These are phyloP conservation scores for Colletotrichum camelliae DNA, from an alignment of 2,329 filamentous ascomycete species.

Conservation along the genomic window DNA sequence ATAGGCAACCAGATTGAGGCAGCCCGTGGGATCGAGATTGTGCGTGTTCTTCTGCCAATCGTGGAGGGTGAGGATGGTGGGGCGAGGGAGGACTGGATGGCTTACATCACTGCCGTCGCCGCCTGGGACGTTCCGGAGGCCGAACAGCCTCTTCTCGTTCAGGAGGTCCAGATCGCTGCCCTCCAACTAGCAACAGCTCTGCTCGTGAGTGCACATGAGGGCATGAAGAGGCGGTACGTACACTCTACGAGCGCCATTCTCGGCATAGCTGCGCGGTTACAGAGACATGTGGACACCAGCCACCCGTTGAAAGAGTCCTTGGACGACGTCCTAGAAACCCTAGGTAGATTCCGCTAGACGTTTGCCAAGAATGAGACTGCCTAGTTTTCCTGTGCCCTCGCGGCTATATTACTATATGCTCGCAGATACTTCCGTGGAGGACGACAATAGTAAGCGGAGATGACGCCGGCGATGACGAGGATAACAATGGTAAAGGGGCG, in stretches of 20 bases:
- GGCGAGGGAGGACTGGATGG: slow-evolving; percentile 62
- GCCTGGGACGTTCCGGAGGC: slow-evolving; percentile 48
- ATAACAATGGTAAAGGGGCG: no score
- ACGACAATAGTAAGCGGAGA: background rate
- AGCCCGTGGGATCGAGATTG: slow-evolving; percentile 58
- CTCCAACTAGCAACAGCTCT: slow-evolving; percentile 62
- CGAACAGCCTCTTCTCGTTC: slow-evolving; percentile 28
- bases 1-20: slow-evolving; percentile 37
- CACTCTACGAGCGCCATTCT: slow-evolving; percentile 57
- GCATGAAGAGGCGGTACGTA: slow-evolving; percentile 54
- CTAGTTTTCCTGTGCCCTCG: background rate
- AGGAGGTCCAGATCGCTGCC: slow-evolving; percentile 59
- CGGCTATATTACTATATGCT: background rate
- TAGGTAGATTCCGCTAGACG: slow-evolving; percentile 27
- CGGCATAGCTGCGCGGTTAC: slow-evolving; percentile 52
- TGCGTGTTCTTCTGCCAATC: slow-evolving; percentile 59
- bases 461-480: no score
- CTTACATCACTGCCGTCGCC: slow-evolving; percentile 55
- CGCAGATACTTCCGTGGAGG: background rate
- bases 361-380: background rate
- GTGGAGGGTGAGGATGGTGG: slow-evolving; percentile 51
- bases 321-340: slow-evolving; percentile 47
- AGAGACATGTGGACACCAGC: slow-evolving; percentile 30
- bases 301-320: slow-evolving; percentile 45
- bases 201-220: slow-evolving; percentile 49